phyloP scores from a whole-genome alignment of 1,139 yeast genomes.

The Kodamaea derodonti region DNA sequence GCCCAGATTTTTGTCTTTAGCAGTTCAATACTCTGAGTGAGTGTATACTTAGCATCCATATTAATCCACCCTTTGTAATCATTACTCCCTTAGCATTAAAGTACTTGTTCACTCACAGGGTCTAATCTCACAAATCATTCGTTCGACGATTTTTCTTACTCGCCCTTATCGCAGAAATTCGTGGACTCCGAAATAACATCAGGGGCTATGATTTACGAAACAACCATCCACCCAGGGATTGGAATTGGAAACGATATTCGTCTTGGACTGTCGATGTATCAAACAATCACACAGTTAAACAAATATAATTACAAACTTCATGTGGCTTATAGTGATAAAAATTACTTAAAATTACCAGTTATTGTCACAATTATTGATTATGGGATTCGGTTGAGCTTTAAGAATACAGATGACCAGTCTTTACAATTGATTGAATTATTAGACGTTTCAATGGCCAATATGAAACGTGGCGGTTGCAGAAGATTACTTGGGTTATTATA shows the following conservation, averaged over 20 bases:
- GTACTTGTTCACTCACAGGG: too few relatives aligned
- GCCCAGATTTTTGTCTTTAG: too few relatives aligned
- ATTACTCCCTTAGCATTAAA: too few relatives aligned
- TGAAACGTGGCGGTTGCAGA: slow-evolving; percentile 3
- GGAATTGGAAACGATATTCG: slow-evolving; percentile 29
- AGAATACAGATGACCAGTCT: slow-evolving; percentile 33
- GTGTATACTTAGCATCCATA: too few relatives aligned
- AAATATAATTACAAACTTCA: slow-evolving; percentile 20
- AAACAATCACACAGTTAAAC: slow-evolving; percentile 21
- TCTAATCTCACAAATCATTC: too few relatives aligned
- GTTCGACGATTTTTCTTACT: too few relatives aligned
- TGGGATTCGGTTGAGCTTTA: slow-evolving; percentile 41
- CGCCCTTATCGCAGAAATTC: too few relatives aligned
- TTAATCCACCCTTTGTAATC: too few relatives aligned
- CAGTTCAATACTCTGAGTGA: too few relatives aligned
- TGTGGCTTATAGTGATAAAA: slow-evolving; percentile 13
- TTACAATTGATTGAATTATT: slow-evolving; percentile 46
- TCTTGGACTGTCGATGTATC: slow-evolving; percentile 26
- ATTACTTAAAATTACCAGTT: slow-evolving; percentile 29
- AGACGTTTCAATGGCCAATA: slow-evolving; percentile 16
- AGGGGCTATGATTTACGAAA: slow-evolving; percentile 22
- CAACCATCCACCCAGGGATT: slow-evolving; percentile 30
- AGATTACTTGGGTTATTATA: slow-evolving; percentile 24
- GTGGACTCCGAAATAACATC: too few relatives aligned
- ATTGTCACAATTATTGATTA: slow-evolving; percentile 25